Conservation (phyloP, 1,284 basidiomycete genomes). For the Chalciporus sp. region DNA sequence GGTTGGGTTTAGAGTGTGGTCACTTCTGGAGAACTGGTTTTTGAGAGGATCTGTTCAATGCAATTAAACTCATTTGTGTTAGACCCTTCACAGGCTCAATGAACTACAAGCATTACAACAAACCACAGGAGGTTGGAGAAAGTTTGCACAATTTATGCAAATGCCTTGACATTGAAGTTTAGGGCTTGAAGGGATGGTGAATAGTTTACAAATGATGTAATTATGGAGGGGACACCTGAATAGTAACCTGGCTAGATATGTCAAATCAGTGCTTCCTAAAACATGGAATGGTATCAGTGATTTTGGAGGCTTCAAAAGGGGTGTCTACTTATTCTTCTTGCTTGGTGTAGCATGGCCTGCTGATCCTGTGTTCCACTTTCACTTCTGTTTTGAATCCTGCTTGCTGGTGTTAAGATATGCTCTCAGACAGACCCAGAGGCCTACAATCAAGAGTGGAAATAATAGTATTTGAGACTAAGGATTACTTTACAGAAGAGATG, state of each 20-base stretch:
- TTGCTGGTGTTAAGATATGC: neutral
- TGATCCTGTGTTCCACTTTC: conserved; percentile 12
- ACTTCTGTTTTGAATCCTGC: conserved; percentile 15
- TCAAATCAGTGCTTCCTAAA: conserved; percentile 13
- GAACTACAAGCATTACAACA: neutral
- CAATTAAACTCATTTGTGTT: conserved; percentile 71
- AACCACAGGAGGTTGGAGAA: conserved; percentile 42
- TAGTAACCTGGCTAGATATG: neutral
- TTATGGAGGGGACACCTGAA: neutral
- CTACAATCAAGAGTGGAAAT: no score
- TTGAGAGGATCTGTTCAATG: conserved; percentile 80
- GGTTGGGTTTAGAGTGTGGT: no score
- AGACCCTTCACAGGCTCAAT: conserved; percentile 49
- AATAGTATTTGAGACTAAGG: no score
- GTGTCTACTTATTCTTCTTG: conserved; percentile 19
- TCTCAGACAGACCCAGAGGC: no score
- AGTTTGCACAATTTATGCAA: conserved; percentile 48
- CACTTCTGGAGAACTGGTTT: no score
- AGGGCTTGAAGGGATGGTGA: conserved; percentile 17
- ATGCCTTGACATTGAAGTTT: conserved; percentile 53
- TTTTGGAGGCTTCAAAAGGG: neutral
- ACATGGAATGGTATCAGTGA: neutral
- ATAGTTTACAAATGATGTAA: neutral
- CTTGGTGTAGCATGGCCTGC: neutral
- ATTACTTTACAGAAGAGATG: no score